These are phyloP conservation scores for Omphalea diandra DNA, from an alignment of 441 rosid genomes.

Conservation along the genomic window DNA sequence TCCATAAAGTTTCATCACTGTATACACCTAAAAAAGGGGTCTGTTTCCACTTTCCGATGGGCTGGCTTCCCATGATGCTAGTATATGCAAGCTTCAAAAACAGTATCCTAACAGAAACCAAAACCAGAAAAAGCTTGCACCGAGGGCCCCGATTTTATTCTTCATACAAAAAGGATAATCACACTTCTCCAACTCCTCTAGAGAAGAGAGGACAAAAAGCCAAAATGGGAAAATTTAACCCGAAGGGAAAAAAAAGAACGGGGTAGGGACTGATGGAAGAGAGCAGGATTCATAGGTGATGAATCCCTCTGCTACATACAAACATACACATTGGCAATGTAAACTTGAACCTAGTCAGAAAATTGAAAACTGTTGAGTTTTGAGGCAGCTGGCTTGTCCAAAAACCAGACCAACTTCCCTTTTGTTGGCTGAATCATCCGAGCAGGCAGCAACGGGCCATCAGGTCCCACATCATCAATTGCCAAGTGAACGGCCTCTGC, in stretches of 20 bases:
- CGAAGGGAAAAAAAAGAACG: conserved; percentile 12
- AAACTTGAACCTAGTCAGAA: conserved; percentile 37
- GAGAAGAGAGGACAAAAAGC: conserved; percentile 23
- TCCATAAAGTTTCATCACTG: conserved; percentile 2
- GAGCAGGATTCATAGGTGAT: conserved; percentile 24
- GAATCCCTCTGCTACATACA: conserved; percentile 36
- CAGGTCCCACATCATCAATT: conserved; percentile 43
- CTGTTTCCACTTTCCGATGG: conserved; percentile 9
- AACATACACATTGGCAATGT: conserved; percentile 20
- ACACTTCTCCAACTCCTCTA: conserved; percentile 39
- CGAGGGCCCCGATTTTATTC: conserved; percentile 37
- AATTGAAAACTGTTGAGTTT: conserved; percentile 44
- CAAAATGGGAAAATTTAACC: conserved; percentile 36
- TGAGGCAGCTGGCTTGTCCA: conserved; percentile 78
- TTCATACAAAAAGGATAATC: conserved; percentile 38
- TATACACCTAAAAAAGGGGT: background rate
- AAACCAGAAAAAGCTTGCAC: conserved; percentile 22
- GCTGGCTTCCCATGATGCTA: conserved; percentile 9
- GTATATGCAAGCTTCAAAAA: conserved; percentile 9
- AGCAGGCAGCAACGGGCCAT: conserved; percentile 51
- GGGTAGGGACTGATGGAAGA: conserved; percentile 12
- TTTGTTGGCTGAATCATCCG: conserved; percentile 59
- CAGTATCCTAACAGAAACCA: conserved; percentile 7
- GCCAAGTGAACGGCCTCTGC: conserved; percentile 75
- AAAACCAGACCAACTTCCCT: conserved; percentile 80